Conservation (phyloP, 257 asterid genomes). For the Nicotiana undulata region DNA sequence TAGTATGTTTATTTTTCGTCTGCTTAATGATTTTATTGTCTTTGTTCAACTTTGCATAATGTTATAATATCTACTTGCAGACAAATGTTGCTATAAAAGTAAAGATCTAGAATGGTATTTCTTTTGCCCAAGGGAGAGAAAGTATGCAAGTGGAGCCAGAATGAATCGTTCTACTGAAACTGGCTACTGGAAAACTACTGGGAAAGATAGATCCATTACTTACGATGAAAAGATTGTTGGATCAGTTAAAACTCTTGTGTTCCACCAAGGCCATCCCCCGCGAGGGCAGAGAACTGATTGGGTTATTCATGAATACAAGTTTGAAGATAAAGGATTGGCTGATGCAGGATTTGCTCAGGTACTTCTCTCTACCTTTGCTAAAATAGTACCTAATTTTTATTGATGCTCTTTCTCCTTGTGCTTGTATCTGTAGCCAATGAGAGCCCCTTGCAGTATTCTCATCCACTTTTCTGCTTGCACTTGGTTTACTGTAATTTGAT, state of each 20-base stretch:
- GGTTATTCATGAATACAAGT: conserved; percentile 67
- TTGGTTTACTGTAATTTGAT: neutral
- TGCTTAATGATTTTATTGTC: neutral
- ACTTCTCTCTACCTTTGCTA: conserved; percentile 2
- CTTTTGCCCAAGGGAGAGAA: conserved; percentile 82
- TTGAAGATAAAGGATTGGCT: conserved; percentile 41
- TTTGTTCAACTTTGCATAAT: neutral
- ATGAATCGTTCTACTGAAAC: conserved; percentile 74
- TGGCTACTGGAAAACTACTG: conserved; percentile 91
- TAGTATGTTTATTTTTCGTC: neutral
- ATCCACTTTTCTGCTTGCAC: neutral
- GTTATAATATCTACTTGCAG: conserved; percentile 21
- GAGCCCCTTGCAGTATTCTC: neutral
- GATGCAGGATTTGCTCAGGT: conserved; percentile 58
- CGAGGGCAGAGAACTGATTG: conserved; percentile 74
- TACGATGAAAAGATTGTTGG: conserved; percentile 42
- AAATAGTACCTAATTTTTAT: neutral
- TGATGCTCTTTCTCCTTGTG: neutral
- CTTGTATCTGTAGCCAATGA: neutral
- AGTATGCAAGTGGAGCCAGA: conserved; percentile 66
- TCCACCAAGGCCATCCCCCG: conserved; percentile 71
- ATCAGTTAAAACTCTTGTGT: conserved; percentile 65
- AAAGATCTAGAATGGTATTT: conserved; percentile 88
- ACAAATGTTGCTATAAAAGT: conserved; percentile 53
- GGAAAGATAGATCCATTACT: conserved; percentile 47